Evolutionary conservation across 176 grass and related monocot genomes (phyloP).

Genomic region (maize (Zea mays)): DNA sequence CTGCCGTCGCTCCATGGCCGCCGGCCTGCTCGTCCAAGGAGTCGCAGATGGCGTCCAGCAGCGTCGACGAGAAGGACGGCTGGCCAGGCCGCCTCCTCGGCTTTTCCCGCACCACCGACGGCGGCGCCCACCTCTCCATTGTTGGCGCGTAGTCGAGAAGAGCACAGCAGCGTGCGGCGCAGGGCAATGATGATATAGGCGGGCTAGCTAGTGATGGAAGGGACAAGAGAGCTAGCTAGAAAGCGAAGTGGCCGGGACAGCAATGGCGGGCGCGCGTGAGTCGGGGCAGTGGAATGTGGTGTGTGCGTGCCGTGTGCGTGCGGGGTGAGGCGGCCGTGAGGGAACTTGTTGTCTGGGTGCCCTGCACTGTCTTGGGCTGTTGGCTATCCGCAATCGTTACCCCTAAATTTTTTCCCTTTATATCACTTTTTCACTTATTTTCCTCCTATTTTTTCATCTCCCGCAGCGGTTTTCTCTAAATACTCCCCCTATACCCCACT

Average conservation of each 20-base stretch:
- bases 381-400: too few species aligned
- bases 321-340: constrained; percentile 31
- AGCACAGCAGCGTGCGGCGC: constrained; percentile 5
- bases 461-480: too few species aligned
- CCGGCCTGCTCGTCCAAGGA: constrained; percentile 72
- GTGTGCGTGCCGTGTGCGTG: constrained; percentile 49
- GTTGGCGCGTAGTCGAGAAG: background rate
- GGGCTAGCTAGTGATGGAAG: background rate
- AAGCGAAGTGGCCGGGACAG: constrained; percentile 3
- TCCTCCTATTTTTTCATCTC: too few species aligned
- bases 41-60: constrained; percentile 89
- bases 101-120: constrained; percentile 32
- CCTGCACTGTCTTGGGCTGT: too few species aligned
- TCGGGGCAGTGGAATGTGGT: constrained; percentile 23
- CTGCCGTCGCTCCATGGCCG: background rate
- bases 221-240: constrained; percentile 21
- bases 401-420: too few species aligned
- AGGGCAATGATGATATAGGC: constrained; percentile 32
- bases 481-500: too few species aligned
- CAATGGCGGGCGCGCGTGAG: constrained; percentile 45
- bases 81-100: constrained; percentile 12
- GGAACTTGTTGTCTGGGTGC: constrained; percentile 35
- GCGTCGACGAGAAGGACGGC: constrained; percentile 85
- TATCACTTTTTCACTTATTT: too few species aligned
- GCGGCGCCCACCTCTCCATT: constrained; percentile 42